phyloP scores from a whole-genome alignment of 2,329 filamentous ascomycete genomes.

The Curvularia hawaiiensis region DNA sequence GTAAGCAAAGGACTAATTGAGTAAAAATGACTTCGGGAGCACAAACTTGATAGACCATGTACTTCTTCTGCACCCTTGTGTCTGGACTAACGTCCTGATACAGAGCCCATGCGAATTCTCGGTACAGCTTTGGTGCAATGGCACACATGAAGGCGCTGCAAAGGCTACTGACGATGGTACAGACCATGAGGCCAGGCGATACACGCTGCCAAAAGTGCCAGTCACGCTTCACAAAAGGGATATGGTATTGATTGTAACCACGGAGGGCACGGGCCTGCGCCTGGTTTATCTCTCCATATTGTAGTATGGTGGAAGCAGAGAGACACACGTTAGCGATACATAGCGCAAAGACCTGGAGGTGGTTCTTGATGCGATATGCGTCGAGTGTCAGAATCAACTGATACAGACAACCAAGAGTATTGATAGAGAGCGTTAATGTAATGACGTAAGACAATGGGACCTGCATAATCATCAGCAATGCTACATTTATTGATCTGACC shows the following conservation, averaged over 20 bases:
- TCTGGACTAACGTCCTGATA: conserved; percentile 26
- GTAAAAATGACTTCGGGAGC: background rate
- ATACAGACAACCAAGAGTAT: conserved; percentile 26
- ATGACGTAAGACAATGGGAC: conserved; percentile 24
- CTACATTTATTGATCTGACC: background rate
- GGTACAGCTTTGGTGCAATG: conserved; percentile 8
- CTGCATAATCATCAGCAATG: conserved; percentile 1
- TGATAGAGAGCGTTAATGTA: conserved; percentile 22
- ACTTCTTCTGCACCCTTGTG: conserved; percentile 16
- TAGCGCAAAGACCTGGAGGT: conserved; percentile 29
- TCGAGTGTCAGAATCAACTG: conserved; percentile 30
- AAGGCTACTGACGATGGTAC: conserved; percentile 6
- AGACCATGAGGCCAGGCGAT: conserved; percentile 10
- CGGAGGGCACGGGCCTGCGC: background rate
- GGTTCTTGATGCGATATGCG: conserved; percentile 31
- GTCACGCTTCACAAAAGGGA: conserved; percentile 23
- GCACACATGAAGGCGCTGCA: conserved; percentile 10
- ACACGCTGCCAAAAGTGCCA: conserved; percentile 14
- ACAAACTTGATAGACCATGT: conserved; percentile 22
- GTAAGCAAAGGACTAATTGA: background rate
- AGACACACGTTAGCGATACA: conserved; percentile 28
- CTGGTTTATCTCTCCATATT: conserved; percentile 20
- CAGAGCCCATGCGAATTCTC: conserved; percentile 27
- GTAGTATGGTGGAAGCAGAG: conserved; percentile 24
- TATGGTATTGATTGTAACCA: background rate